A percentile compares a stretch with the other conserved stretches of the same genome.
These are phyloP conservation scores for Exserohilum turcica DNA, from an alignment of 2,329 filamentous ascomycete species.

Conservation along the genomic window DNA sequence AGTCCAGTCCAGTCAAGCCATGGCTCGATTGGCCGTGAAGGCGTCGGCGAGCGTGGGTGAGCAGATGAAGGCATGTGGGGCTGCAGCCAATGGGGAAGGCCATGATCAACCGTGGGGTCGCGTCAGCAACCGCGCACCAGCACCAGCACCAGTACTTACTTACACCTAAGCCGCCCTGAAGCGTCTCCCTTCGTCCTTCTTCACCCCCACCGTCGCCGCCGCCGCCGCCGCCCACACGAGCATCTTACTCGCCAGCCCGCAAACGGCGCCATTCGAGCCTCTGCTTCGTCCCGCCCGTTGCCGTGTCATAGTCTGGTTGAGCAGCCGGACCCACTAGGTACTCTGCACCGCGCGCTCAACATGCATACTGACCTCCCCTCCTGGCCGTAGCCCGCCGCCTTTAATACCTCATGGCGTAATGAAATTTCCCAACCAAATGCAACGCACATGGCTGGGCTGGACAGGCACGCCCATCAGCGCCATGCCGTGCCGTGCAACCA, in stretches of 20 bases:
- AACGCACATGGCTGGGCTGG: too few relatives aligned
- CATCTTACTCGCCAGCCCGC: background rate
- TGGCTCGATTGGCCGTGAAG: conserved; percentile 7
- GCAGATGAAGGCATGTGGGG: conserved; percentile 7
- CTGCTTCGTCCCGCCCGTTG: conserved; percentile 29
- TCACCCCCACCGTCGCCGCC: background rate
- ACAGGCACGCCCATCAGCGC: conserved; percentile 30
- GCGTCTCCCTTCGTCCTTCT: background rate
- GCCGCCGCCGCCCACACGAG: background rate
- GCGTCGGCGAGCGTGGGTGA: conserved; percentile 8
- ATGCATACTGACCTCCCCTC: conserved; percentile 38
- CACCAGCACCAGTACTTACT: too few relatives aligned
- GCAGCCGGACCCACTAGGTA: conserved; percentile 30
- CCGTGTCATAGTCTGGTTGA: conserved; percentile 47
- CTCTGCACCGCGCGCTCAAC: conserved; percentile 28
- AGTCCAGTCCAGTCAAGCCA: background rate
- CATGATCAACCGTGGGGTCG: conserved; percentile 9
- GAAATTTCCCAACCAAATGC: conserved; percentile 22
- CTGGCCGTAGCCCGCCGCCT: conserved; percentile 27
- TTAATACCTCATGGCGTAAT: conserved; percentile 26
- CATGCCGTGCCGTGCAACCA: conserved; percentile 30
- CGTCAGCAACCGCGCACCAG: too few relatives aligned
- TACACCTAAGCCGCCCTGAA: conserved; percentile 6
- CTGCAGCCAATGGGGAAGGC: conserved; percentile 4
- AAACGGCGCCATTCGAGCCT: background rate